These are phyloP conservation scores for Lactarius vividus DNA, from an alignment of 768 basidiomycete genomes.

Conservation along the genomic window DNA sequence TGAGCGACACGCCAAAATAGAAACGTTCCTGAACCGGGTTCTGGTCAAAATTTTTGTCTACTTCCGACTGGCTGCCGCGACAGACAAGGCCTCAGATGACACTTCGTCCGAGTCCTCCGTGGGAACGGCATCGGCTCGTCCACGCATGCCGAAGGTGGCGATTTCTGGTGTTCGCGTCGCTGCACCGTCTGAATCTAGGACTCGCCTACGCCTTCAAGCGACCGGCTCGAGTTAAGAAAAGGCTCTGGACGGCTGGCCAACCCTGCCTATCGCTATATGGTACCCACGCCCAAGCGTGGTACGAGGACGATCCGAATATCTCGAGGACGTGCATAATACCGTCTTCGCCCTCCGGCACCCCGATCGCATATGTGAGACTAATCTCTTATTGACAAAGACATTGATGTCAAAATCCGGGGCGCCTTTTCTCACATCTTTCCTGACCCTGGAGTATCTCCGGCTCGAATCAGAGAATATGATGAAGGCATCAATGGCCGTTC, in stretches of 20 bases:
- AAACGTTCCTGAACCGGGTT: no score
- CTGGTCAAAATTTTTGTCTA: no score
- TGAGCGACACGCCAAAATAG: no score
- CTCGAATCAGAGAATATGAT: background rate
- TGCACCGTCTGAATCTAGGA: no score
- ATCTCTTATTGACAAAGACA: background rate
- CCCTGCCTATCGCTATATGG: slow-evolving; percentile 12
- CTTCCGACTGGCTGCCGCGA: no score
- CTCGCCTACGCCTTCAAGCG: background rate
- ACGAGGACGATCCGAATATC: background rate
- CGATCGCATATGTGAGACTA: slow-evolving; percentile 2
- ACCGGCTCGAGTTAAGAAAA: background rate
- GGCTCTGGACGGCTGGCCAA: background rate
- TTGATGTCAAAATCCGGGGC: background rate
- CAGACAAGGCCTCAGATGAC: no score
- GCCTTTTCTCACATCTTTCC: background rate
- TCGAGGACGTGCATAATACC: background rate
- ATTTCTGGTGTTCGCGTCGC: background rate
- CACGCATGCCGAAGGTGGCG: background rate
- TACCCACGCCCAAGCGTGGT: background rate
- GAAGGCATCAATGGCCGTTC: no score
- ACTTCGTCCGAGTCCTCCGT: no score
- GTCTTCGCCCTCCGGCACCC: background rate
- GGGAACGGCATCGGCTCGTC: no score
- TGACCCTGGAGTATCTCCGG: background rate